Evolutionary conservation across 192 early-diverging fungal genomes (phyloP).

Genomic region (Cetraspora pellucida): DNA sequence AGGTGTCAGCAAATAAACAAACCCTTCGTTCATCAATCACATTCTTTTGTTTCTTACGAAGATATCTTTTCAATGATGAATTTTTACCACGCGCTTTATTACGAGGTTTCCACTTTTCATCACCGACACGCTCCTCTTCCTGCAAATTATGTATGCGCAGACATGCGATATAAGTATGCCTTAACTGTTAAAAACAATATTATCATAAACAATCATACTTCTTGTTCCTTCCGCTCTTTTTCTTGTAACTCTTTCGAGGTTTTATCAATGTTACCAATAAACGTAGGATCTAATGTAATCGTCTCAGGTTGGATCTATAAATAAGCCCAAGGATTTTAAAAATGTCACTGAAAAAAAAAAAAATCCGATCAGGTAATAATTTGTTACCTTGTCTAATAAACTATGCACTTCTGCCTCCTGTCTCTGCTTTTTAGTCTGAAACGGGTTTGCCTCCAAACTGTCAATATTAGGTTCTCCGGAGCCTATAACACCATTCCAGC

Average conservation of each 20-base stretch:
- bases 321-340: neutral
- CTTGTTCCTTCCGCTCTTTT: slow-evolving; percentile 62
- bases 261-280: slow-evolving; percentile 80
- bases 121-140: slow-evolving; percentile 50
- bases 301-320: slow-evolving; percentile 83
- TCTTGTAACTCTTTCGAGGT: slow-evolving; percentile 59
- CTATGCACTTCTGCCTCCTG: slow-evolving; percentile 85
- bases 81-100: slow-evolving; percentile 71
- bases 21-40: slow-evolving; percentile 77
- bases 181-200: neutral
- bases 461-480: slow-evolving; percentile 99
- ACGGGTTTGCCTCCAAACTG: slow-evolving; percentile 88
- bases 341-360: neutral
- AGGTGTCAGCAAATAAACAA: slow-evolving; percentile 18
- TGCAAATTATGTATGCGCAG: slow-evolving; percentile 3
- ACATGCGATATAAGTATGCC: neutral
- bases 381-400: slow-evolving; percentile 77
- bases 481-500: slow-evolving; percentile 39
- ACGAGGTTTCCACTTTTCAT: slow-evolving; percentile 56
- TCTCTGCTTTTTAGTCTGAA: slow-evolving; percentile 85
- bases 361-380: neutral
- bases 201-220: slow-evolving; percentile 36
- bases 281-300: slow-evolving; percentile 81
- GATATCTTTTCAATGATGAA: slow-evolving; percentile 73
- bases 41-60: slow-evolving; percentile 80